phyloP scores from a whole-genome alignment of 2,329 filamentous ascomycete genomes.

The Pseudocercospora pini-densiflorae region DNA sequence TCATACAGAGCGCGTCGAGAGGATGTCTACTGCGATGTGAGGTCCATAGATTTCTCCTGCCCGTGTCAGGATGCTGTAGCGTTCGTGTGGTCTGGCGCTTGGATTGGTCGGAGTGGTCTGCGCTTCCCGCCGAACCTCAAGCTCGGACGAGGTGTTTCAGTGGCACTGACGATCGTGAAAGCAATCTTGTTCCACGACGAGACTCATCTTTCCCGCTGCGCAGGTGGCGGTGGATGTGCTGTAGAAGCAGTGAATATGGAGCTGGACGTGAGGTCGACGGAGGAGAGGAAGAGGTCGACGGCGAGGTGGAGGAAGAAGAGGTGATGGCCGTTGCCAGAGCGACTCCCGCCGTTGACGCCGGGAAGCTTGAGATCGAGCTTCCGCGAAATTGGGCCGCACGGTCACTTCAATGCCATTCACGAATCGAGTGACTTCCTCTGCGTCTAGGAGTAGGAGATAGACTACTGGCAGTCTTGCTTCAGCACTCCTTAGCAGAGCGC shows the following conservation, averaged over 20 bases:
- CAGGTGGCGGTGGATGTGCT: neutral
- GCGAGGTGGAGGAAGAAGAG: too few species aligned
- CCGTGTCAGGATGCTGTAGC: neutral
- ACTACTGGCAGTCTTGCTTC: neutral
- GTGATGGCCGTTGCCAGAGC: neutral
- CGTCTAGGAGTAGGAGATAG: neutral
- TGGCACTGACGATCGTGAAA: neutral
- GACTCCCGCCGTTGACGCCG: neutral
- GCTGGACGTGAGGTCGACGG: neutral
- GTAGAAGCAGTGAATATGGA: neutral
- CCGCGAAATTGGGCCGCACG: neutral
- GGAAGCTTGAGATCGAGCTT: neutral
- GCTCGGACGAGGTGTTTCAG: conserved; percentile 8
- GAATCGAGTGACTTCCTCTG: neutral
- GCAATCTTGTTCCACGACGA: neutral
- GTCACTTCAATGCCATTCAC: neutral
- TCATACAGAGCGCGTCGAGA: conserved; percentile 31
- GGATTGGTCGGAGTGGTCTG: conserved; percentile 10
- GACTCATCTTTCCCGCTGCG: neutral
- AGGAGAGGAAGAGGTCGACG: neutral
- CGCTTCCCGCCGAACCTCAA: conserved; percentile 8
- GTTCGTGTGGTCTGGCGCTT: neutral
- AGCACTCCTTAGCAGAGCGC: conserved; percentile 4
- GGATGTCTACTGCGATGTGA: conserved; percentile 17
- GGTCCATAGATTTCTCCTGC: conserved; percentile 15